phyloP scores from a whole-genome alignment of 176 grass and related monocot genomes.

The Carex cristatella region DNA sequence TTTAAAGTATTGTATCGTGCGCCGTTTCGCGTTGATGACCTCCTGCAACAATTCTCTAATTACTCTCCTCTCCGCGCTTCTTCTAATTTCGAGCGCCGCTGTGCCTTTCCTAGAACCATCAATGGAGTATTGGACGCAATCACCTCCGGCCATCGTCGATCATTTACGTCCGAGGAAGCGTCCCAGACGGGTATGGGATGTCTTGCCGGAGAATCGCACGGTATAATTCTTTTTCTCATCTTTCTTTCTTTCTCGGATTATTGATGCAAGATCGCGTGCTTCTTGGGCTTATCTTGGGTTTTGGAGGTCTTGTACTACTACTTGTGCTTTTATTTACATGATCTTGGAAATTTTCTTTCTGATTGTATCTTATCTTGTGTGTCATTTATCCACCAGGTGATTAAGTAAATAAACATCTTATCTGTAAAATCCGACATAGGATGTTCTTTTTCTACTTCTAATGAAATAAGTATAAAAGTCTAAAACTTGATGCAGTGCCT shows the following conservation, averaged over 20 bases:
- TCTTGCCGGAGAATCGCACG: constrained; percentile 48
- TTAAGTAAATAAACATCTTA: too few relatives aligned
- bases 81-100: background rate
- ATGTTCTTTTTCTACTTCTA: too few relatives aligned
- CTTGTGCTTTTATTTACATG: background rate
- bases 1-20: too few relatives aligned
- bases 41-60: too few relatives aligned
- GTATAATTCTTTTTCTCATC: constrained; percentile 30
- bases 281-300: background rate
- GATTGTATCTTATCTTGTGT: background rate
- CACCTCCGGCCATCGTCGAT: constrained; percentile 54
- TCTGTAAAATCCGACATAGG: too few relatives aligned
- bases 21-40: too few relatives aligned
- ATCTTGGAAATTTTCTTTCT: background rate
- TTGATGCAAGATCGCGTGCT: background rate
- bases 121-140: constrained; percentile 75
- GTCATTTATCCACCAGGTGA: background rate
- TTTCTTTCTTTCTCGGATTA: background rate
- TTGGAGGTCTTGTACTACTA: background rate
- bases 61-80: background rate
- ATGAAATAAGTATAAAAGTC: too few relatives aligned
- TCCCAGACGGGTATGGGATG: constrained; percentile 64
- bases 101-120: constrained; percentile 5
- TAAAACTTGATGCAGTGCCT: too few relatives aligned
- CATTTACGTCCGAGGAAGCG: constrained; percentile 81